Evolutionary conservation across 768 basidiomycete species (phyloP).

Genomic region (Tricholoma saponaceum): DNA sequence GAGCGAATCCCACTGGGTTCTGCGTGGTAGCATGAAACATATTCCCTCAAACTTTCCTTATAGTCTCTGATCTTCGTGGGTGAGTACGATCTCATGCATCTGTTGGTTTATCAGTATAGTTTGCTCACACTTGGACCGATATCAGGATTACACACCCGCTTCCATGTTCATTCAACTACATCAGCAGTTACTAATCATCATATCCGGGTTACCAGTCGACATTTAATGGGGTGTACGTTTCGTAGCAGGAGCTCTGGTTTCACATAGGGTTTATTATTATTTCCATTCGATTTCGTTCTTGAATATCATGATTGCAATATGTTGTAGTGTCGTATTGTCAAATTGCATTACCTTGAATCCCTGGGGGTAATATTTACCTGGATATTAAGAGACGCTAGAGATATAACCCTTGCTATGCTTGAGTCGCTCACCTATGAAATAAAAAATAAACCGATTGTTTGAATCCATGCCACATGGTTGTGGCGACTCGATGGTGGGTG

Average conservation of each 20-base stretch:
- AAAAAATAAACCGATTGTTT: too few species aligned
- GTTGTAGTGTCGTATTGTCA: too few species aligned
- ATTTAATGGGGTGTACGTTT: background rate
- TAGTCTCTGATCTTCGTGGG: background rate
- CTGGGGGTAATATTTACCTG: background rate
- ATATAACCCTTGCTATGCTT: too few species aligned
- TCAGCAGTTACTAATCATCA: background rate
- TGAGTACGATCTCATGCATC: background rate
- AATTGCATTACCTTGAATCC: background rate
- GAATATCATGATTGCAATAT: background rate
- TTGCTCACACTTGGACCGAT: background rate
- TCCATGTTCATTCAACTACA: background rate
- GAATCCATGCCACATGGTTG: too few species aligned
- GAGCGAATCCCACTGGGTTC: background rate
- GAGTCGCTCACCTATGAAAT: too few species aligned
- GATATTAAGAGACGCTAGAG: too few species aligned
- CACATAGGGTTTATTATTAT: background rate
- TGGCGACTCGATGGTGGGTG: too few species aligned
- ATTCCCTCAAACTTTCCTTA: background rate
- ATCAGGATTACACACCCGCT: background rate
- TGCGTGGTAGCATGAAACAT: background rate
- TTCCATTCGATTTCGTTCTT: background rate
- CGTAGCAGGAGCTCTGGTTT: background rate
- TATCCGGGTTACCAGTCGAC: too few species aligned
- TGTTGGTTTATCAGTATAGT: background rate